Base-by-base conservation (phyloP, 257 asterid species). In the Solanum sitiens region DNA sequence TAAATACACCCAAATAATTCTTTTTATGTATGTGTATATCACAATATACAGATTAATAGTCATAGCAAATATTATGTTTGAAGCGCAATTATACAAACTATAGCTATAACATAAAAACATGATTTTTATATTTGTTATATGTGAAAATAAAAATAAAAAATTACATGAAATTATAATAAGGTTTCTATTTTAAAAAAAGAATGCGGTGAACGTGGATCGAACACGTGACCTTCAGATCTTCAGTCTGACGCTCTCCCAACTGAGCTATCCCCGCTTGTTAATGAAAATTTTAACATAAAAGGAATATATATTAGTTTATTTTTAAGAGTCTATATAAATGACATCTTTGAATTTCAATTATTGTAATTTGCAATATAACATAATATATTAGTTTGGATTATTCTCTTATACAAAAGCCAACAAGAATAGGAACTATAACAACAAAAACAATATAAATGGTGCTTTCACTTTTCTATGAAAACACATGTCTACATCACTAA, bases 171-270 rank as follows among this genome's bases (percentile, higher is more conserved):
- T 3, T 33, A 33, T 3, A 33, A 33, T 33, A 35, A 35, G 37
- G 6, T 35, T 35, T 35, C 1, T 35, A 35, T 47, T 7, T 1
- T 0, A 0, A 3, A 3, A 37, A 56, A 0, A 3, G 0, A 16
- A n/a, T 95, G 97, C 98, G 95, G 98, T 94, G 98, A 94, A 87
- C 98, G 98, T 94, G 98, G 98, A 95, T 94, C 98, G 96, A 94
- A 94, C 98, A 94, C 98, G 98, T 88, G 98, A 93, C 98, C 97
- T 94, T 95, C 95, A 91, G 91, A 93, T 91, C 94, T 93, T 90
- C 95, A 95, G 98, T 94, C 95, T 94, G 98, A 93, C 96, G 98
- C 98, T 94, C 97, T 93, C 97, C 98, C 97, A 94, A 95, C 95
- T 94, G 97, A 94, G 96, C 97, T 95, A 94, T 95, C 96, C 95